These are phyloP conservation scores for Gaultheria prostrata DNA, from an alignment of 148 eudicot species.

Conservation along the genomic window DNA sequence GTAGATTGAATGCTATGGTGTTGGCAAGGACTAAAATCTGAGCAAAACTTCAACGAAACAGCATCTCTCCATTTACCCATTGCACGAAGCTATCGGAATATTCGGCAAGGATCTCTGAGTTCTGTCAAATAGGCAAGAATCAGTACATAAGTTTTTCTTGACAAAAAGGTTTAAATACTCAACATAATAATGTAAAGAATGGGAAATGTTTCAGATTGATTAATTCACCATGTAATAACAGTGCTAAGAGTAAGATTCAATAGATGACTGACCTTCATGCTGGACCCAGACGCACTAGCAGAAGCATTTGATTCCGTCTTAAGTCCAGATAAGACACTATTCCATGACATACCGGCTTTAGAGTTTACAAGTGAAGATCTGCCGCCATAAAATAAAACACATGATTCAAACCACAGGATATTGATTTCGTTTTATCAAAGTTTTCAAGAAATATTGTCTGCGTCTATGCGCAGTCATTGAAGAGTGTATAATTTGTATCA, in stretches of 20 bases:
- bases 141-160: background rate
- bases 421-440: background rate
- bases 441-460: background rate
- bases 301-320: conserved; percentile 30
- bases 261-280: conserved; percentile 50
- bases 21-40: conserved; percentile 13
- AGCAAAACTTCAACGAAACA: conserved; percentile 22
- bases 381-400: conserved; percentile 22
- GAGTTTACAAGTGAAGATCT: conserved; percentile 79
- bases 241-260: background rate
- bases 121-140: background rate
- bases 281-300: conserved; percentile 28
- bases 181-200: background rate
- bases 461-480: background rate
- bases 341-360: conserved; percentile 42
- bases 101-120: background rate
- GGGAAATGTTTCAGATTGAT: background rate
- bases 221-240: background rate
- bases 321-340: conserved; percentile 30
- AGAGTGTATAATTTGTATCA: background rate
- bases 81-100: conserved; percentile 2
- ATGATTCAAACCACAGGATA: background rate
- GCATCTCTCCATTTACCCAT: conserved; percentile 9
- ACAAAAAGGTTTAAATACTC: background rate
- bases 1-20: conserved; percentile 29